Conservation (phyloP, 163 green algal genomes). For the Scenedesmus sp. region DNA sequence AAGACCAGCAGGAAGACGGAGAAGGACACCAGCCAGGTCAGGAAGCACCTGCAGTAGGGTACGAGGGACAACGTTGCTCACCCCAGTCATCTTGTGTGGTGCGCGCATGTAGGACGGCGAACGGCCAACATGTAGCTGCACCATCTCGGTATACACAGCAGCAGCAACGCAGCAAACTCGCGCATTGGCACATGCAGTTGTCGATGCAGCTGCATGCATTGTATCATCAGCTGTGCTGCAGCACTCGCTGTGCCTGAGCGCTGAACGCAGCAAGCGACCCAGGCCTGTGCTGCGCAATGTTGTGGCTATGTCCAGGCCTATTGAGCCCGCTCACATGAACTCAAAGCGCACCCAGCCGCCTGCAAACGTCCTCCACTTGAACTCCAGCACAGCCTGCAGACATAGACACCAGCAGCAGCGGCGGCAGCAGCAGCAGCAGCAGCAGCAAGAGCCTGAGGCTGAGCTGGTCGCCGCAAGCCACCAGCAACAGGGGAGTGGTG, state of each 20-base stretch:
- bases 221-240: no score
- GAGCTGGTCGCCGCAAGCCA: neutral
- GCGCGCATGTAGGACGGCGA: neutral
- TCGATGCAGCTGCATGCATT: no score
- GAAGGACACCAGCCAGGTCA: constrained; percentile 68
- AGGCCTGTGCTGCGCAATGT: no score
- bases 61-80: neutral
- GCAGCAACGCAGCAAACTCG: no score
- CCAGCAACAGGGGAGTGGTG: no score
- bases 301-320: no score
- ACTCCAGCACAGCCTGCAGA: constrained; percentile 64
- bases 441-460: neutral
- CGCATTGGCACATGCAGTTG: no score
- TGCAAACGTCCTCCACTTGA: constrained; percentile 81
- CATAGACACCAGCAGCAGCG: no score
- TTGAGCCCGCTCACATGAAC: constrained; percentile 38
- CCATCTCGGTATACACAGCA: neutral
- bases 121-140: neutral
- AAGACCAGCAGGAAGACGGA: constrained; percentile 76
- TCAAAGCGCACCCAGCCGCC: constrained; percentile 67
- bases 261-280: no score
- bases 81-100: neutral
- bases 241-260: no score
- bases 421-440: constrained; percentile 47
- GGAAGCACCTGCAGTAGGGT: constrained; percentile 50